Base-by-base conservation (phyloP, 371 early-diverging fungal species). In the Mortierella sp. region DNA sequence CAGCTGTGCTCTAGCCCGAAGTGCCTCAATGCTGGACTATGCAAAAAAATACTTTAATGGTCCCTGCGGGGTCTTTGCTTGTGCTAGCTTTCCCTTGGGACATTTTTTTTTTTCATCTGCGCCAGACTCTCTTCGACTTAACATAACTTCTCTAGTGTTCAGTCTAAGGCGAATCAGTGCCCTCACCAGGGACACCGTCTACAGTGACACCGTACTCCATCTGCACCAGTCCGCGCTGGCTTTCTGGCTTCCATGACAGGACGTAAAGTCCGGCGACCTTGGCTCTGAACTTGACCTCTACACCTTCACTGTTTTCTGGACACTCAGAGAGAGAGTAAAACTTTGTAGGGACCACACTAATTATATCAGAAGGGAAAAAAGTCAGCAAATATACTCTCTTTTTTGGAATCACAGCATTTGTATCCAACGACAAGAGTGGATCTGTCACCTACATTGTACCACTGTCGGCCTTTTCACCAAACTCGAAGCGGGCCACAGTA, bases 171-270 rank as follows among this genome's bases (percentile, higher is more conserved):
- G 67, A 66, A 30, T 66, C 73, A 15, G 58, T 27, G 17, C 53
- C 56, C 42, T 65, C 60, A 46, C 69, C 68, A 3, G 59, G 47
- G 53, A 75, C 56, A 19, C 75, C 75, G 56, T 56, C 75, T 8
- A 75, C 69, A 14, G 56, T 51, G 53, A 75, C 75, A 31, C 75
- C 75, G 37, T 75, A 75, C 57, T 75, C 75, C 64, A 75, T 60
- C 53, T 75, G 75, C 2, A 68, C 69, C 48, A 75, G 32, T 5
- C 75, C 75, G 14, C 69, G 69, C 49, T 62, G 61, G 30, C 26
- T 59, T 31, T 68, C 75, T 7, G 75, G 69, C 49, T 68, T 75
- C 75, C 75, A 75, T 43, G 69, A 75, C 19, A 75, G 19, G 6
- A 75, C 75, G 60, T 75, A 75, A 1, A 75, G 27, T 21, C 75